Percentiles rank a stretch among this genome's conserved stretches.
Conservation (phyloP, 371 early-diverging fungal species). For the Saksenaea oblongispora region DNA sequence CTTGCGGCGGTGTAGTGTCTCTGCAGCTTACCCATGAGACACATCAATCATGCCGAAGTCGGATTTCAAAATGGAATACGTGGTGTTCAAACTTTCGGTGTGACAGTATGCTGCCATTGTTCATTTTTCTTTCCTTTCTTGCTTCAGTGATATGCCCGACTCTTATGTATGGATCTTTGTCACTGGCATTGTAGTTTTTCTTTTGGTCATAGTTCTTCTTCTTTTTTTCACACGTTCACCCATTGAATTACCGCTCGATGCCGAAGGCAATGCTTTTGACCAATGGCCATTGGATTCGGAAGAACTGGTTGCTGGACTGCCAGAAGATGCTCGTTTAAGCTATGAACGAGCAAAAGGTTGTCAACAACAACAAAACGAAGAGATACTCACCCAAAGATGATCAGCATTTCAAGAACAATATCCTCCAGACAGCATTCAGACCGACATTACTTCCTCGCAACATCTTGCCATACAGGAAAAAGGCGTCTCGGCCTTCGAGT, state of each 20-base stretch:
- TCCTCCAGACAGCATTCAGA: slow-evolving; percentile 64
- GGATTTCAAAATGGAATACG: too few species aligned
- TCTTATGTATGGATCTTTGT: slow-evolving; percentile 41
- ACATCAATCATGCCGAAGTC: too few species aligned
- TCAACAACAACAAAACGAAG: not conserved
- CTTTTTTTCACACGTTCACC: slow-evolving; percentile 40
- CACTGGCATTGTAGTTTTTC: slow-evolving; percentile 36
- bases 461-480: slow-evolving; percentile 76
- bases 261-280: slow-evolving; percentile 26
- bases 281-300: slow-evolving; percentile 39
- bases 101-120: not conserved
- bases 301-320: slow-evolving; percentile 31
- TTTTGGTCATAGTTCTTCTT: slow-evolving; percentile 29
- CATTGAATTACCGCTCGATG: slow-evolving; percentile 35
- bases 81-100: too few species aligned
- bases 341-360: slow-evolving; percentile 51
- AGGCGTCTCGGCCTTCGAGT: slow-evolving; percentile 85
- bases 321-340: slow-evolving; percentile 46
- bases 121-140: not conserved
- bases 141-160: slow-evolving; percentile 19
- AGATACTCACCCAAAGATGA: not conserved
- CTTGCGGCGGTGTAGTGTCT: too few species aligned
- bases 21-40: too few species aligned
- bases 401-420: slow-evolving; percentile 45
- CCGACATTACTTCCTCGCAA: slow-evolving; percentile 66